Percentiles rank a stretch among this genome's conserved stretches.
Conservation (phyloP, 2,329 filamentous ascomycete genomes). For the Emmonsiellopsis sp. region DNA sequence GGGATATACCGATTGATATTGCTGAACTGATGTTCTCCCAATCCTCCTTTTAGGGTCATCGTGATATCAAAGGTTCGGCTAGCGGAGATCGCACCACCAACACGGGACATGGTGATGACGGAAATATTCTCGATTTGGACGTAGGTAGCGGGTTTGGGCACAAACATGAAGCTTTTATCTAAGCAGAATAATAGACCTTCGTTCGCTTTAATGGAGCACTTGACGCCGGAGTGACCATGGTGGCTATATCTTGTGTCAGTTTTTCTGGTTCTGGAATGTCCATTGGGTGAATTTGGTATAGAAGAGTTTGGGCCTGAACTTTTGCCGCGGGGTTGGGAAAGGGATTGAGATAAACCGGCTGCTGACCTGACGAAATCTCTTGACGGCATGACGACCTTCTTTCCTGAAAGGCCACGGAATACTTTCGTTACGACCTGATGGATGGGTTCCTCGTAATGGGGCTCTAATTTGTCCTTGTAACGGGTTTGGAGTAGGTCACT, state of each 20-base stretch:
- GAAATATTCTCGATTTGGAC: constrained; percentile 90
- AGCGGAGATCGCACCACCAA: constrained; percentile 86
- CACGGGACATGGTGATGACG: constrained; percentile 88
- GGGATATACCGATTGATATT: constrained; percentile 77
- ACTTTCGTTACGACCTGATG: constrained; percentile 92
- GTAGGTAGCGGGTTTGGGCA: constrained; percentile 95
- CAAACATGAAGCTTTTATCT: constrained; percentile 98
- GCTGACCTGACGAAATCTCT: constrained; percentile 76
- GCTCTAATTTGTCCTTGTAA: constrained; percentile 81
- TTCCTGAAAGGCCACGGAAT: constrained; percentile 86
- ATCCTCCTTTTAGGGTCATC: constrained; percentile 78
- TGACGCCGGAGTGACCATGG: constrained; percentile 88
- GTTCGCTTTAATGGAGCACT: constrained; percentile 99
- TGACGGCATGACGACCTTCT: constrained; percentile 88
- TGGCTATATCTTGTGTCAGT: constrained; percentile 46
- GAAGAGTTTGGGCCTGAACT: not conserved
- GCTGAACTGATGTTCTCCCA: constrained; percentile 87
- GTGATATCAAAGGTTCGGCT: constrained; percentile 96
- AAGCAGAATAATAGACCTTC: constrained; percentile 95
- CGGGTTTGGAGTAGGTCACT: constrained; percentile 67
- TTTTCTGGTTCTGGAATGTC: constrained; percentile 3
- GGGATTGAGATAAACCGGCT: not conserved
- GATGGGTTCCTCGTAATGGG: constrained; percentile 88
- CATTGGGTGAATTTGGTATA: constrained; percentile 4
- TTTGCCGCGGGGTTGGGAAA: constrained; percentile 2